Conservation (phyloP, 1,139 yeast species). For the Scheffersomyces titani region DNA sequence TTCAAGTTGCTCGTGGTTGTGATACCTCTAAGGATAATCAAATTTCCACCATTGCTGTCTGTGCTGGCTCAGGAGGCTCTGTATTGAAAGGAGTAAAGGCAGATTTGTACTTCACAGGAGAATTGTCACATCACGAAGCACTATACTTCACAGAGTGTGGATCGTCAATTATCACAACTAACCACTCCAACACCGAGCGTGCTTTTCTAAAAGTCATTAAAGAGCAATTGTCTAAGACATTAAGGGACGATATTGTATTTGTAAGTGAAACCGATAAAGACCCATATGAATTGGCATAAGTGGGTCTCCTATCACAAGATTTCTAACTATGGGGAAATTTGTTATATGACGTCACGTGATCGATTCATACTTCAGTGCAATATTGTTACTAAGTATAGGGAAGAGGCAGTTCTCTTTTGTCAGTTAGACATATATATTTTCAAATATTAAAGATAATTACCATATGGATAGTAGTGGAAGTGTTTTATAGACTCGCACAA, state of each 20-base stretch:
- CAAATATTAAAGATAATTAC: background rate
- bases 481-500: background rate
- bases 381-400: background rate
- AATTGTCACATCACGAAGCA: conserved; percentile 90
- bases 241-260: conserved; percentile 42
- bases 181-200: conserved; percentile 91
- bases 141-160: conserved; percentile 74
- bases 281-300: conserved; percentile 39
- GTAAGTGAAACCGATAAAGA: conserved; percentile 58
- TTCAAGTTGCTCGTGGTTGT: conserved; percentile 64
- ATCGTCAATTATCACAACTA: conserved; percentile 70
- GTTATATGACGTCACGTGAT: background rate
- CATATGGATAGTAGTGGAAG: background rate
- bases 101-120: conserved; percentile 88
- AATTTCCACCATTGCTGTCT: conserved; percentile 68
- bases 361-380: background rate
- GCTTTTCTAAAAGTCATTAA: conserved; percentile 65
- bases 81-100: conserved; percentile 65
- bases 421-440: background rate
- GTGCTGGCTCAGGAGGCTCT: conserved; percentile 94
- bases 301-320: conserved; percentile 3
- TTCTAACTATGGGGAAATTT: background rate
- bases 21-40: conserved; percentile 24
- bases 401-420: background rate
- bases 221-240: conserved; percentile 48